Evolutionary conservation across 345 rosid species (phyloP).

Genomic region (Mercurialis annua): DNA sequence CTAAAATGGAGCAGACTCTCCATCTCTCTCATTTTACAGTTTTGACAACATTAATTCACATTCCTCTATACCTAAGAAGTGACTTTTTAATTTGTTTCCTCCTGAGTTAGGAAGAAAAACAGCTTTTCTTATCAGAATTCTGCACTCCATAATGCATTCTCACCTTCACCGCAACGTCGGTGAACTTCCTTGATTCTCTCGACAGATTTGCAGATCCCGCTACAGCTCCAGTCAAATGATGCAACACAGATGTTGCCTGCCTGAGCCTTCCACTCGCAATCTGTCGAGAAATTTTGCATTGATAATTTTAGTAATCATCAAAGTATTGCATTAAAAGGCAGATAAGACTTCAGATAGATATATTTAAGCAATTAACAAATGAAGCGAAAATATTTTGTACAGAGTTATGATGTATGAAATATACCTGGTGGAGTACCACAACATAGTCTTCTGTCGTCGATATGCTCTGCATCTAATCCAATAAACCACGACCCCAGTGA

Average conservation of each 20-base stretch:
- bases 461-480: constrained; percentile 91
- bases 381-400: not conserved
- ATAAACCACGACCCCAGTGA: constrained; percentile 96
- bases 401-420: constrained; percentile 9
- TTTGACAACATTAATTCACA: not conserved
- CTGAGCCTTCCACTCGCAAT: constrained; percentile 96
- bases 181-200: constrained; percentile 89
- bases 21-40: constrained; percentile 19
- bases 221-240: constrained; percentile 88
- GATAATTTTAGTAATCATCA: not conserved
- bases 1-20: constrained; percentile 28
- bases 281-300: constrained; percentile 31
- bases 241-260: constrained; percentile 90
- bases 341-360: not conserved
- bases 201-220: constrained; percentile 81
- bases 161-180: constrained; percentile 87
- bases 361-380: not conserved
- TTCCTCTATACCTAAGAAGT: constrained; percentile 17
- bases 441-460: constrained; percentile 94
- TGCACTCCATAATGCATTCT: constrained; percentile 65
- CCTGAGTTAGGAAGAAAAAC: constrained; percentile 33
- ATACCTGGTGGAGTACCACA: constrained; percentile 98
- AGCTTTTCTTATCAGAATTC: constrained; percentile 44
- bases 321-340: constrained; percentile 7
- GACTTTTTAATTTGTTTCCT: constrained; percentile 23